Conservation (phyloP, 805 yeast genomes). For the Nakazawaea ishiwadae region DNA sequence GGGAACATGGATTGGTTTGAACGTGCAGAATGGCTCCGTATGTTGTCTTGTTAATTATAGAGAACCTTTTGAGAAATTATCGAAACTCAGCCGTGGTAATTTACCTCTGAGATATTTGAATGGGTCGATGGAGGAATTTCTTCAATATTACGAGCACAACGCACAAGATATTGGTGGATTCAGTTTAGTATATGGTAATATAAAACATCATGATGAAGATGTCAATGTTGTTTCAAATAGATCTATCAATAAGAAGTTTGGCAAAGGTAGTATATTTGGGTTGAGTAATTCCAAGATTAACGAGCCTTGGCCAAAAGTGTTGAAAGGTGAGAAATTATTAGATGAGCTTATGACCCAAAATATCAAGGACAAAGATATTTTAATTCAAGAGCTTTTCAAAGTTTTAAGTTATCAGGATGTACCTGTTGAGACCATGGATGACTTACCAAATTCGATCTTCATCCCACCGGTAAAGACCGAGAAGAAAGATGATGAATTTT, state of each 20-base stretch:
- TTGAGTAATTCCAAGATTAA: constrained; percentile 56
- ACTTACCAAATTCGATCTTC: constrained; percentile 56
- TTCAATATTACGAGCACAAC: constrained; percentile 38
- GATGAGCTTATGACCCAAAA: constrained; percentile 31
- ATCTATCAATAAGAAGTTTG: constrained; percentile 22
- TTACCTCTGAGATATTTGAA: constrained; percentile 36
- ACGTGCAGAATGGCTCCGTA: constrained; percentile 44
- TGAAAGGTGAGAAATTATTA: constrained; percentile 58
- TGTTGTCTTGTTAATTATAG: constrained; percentile 76
- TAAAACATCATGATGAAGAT: constrained; percentile 23
- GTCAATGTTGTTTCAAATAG: constrained; percentile 47
- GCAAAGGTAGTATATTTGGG: constrained; percentile 39
- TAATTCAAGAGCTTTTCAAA: constrained; percentile 49
- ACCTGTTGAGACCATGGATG: constrained; percentile 28
- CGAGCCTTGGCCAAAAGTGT: constrained; percentile 74
- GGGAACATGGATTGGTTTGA: constrained; percentile 91
- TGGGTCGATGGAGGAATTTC: constrained; percentile 27
- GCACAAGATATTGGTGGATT: constrained; percentile 54
- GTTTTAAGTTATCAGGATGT: constrained; percentile 43
- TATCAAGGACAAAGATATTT: constrained; percentile 24
- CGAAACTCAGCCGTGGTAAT: constrained; percentile 38
- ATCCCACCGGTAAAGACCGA: constrained; percentile 57
- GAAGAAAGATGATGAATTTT: constrained; percentile 20
- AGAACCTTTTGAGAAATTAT: constrained; percentile 32
- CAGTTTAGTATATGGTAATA: constrained; percentile 51